Evolutionary conservation across 23 red algal genomes (phyloP).

Genomic region (Pyropia haitanensis): DNA sequence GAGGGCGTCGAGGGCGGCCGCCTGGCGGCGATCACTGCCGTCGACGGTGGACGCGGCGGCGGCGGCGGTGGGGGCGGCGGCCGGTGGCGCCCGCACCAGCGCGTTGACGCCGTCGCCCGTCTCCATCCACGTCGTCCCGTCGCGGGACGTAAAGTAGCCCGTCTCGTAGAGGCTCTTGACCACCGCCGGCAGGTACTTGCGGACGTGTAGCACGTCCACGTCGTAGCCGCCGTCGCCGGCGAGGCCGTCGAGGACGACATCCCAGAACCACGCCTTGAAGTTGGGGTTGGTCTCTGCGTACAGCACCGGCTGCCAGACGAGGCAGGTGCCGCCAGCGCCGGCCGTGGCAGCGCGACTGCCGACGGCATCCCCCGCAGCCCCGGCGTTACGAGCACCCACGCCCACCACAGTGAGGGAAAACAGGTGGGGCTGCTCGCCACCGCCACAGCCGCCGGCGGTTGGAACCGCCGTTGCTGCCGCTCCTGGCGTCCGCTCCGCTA

Average conservation of each 20-base stretch:
- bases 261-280: constrained; percentile 78
- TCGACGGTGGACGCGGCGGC: no score
- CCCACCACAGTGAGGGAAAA: no score
- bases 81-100: constrained; percentile 2
- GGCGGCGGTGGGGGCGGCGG: background rate
- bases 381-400: no score
- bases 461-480: no score
- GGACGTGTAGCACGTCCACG: constrained; percentile 30
- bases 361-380: no score
- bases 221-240: constrained; percentile 16
- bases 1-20: constrained; percentile 28
- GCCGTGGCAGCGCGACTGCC: background rate
- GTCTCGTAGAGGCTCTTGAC: constrained; percentile 56
- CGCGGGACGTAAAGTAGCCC: constrained; percentile 43
- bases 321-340: background rate
- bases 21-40: constrained; percentile 4
- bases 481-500: no score
- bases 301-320: constrained; percentile 7
- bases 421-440: no score
- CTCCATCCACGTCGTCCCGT: constrained; percentile 80
- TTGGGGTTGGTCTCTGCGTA: constrained; percentile 81
- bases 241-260: constrained; percentile 53
- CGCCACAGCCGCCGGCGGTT: no score
- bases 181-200: constrained; percentile 44
- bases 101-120: constrained; percentile 44